phyloP scores from a whole-genome alignment of 805 yeast genomes.

The Deakozyma indianensis region DNA sequence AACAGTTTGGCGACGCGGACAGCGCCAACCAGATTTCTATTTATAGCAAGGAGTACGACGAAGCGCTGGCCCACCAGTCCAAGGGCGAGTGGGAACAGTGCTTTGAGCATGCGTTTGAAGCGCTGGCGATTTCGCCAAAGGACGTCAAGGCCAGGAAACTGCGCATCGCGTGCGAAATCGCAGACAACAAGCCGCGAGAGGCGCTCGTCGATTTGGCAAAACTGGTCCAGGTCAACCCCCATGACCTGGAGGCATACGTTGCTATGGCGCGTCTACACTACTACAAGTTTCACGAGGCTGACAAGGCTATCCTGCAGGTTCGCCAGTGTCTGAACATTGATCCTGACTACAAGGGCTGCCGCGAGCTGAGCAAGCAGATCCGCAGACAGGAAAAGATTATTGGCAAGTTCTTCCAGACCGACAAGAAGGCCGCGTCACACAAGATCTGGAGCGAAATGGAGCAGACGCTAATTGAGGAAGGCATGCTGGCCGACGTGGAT shows the following conservation, averaged over 20 bases:
- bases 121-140: constrained; percentile 17
- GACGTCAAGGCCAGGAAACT: constrained; percentile 12
- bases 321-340: constrained; percentile 64
- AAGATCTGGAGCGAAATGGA: constrained; percentile 8
- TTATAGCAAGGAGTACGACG: constrained; percentile 5
- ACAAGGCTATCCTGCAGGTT: constrained; percentile 35
- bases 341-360: constrained; percentile 55
- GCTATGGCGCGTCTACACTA: constrained; percentile 26
- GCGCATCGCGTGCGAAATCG: constrained; percentile 21
- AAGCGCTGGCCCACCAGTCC: constrained; percentile 7
- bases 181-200: constrained; percentile 16
- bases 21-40: constrained; percentile 1
- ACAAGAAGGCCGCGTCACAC: constrained; percentile 14
- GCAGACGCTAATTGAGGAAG: constrained; percentile 6
- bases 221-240: constrained; percentile 12
- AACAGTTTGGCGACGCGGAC: constrained; percentile 4
- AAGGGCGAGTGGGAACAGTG: constrained; percentile 13
- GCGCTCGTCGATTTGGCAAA: constrained; percentile 22
- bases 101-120: constrained; percentile 13
- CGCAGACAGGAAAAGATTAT: constrained; percentile 15
- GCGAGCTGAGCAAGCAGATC: constrained; percentile 21
- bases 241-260: constrained; percentile 15
- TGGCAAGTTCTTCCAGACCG: constrained; percentile 8
- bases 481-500: constrained; percentile 9
- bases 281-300: constrained; percentile 37